Base-by-base conservation (phyloP, 768 basidiomycete genomes). In the Leccinum boreale region DNA sequence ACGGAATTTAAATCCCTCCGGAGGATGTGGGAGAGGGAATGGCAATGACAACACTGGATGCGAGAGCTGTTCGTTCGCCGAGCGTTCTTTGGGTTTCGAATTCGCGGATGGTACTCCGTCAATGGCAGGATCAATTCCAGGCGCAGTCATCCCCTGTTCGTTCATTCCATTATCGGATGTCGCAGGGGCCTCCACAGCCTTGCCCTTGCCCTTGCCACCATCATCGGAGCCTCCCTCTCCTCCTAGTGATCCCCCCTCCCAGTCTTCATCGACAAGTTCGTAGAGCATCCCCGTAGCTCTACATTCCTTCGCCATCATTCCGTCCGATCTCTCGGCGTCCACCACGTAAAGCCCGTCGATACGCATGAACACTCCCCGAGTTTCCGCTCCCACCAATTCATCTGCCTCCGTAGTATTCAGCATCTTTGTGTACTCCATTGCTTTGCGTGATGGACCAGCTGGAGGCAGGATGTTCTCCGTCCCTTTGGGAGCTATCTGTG, bases 231-330 rank as follows among this genome's bases (percentile, higher is more conserved):
- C 35, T 9, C 53, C 67, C 26, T 36, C 42, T 8, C 42, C 62
- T 23, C 70, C 71, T 17, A 79, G 83, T 3, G 31, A 8, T 21
- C 63, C 62, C 3, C 42, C 64, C 48, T 81, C 84, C 85, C 85
- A 92, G 57, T 87, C 88, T 51, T 79, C 76, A 58, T 92, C 91
- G 3, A 83, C 90, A 31, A 93, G 76, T 70, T 93, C 91, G 61
- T 86, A 92, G 52, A 92, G 70, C 80, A 82, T 82, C 23, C 91
- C 91, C 58, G 81, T 79, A n/a, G 81, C 83, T 60, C 89, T 77
- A 49, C 85, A 85, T 67, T 90, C 86, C 65, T 74, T 78, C 33
- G 74, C 79, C 31, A 69, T 66, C 4, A 65, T 65, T 4, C 82
- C 82, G 36, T 79, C 73, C 23, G 69, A 60, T 35, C 71, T 75